Conservation (phyloP, 495 filamentous ascomycete species). For the Penicillium verhagenii region DNA sequence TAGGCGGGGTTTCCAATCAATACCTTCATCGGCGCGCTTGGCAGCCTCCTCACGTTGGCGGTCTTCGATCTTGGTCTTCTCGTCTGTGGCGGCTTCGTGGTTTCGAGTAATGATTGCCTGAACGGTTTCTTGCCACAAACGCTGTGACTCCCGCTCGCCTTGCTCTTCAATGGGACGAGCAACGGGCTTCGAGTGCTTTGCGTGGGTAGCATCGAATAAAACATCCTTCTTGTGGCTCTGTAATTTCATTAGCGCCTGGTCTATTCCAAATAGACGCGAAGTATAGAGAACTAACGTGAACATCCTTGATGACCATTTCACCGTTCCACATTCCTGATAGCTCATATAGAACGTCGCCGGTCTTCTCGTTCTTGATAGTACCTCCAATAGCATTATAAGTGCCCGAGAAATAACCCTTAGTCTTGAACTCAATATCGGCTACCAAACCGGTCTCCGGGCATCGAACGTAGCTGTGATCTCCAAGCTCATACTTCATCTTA, state of each 20-base stretch:
- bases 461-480: constrained; percentile 91
- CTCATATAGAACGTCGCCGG: constrained; percentile 82
- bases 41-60: constrained; percentile 86
- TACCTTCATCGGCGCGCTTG: constrained; percentile 70
- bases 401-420: constrained; percentile 94
- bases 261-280: background rate
- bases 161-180: constrained; percentile 82
- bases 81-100: constrained; percentile 87
- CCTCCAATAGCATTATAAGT: constrained; percentile 96
- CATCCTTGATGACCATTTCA: constrained; percentile 86
- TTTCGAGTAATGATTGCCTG: constrained; percentile 78
- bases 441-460: constrained; percentile 83
- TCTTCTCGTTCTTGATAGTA: constrained; percentile 84
- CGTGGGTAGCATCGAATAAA: constrained; percentile 80
- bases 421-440: constrained; percentile 98
- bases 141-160: constrained; percentile 85
- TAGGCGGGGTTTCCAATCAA: constrained; percentile 86
- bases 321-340: constrained; percentile 90
- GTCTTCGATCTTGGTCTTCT: constrained; percentile 94
- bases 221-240: constrained; percentile 86
- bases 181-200: constrained; percentile 72
- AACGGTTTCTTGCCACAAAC: constrained; percentile 77
- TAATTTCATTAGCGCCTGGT: constrained; percentile 7
- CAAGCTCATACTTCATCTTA: constrained; percentile 99
- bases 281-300: constrained; percentile 58